Evolutionary conservation across 2,329 filamentous ascomycete species (phyloP), one percentile per base, ranked within the genome.

Genomic region (Aureobasidium subglaciale): DNA sequence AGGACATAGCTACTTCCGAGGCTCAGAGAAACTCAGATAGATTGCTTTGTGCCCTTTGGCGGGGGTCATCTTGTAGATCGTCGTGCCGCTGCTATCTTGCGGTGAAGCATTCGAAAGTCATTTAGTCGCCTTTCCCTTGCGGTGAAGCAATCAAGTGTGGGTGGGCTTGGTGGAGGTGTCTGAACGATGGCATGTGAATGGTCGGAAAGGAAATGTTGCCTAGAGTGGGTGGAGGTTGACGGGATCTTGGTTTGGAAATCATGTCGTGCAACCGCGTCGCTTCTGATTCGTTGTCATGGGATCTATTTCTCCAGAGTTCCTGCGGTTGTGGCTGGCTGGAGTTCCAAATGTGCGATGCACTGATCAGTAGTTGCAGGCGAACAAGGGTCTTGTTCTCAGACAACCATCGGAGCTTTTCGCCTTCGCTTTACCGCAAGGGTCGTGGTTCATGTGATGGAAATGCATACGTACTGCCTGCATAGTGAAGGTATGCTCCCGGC

Each of bases 221-320:
- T n/a, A n/a, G 43, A 35, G 16, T 48, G 43, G 43, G 13, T 35
- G 35, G 20, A 10, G 5, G 22, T 34, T 29, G 43, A 48, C 27
- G 22, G 32, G 18, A 38, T 15, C 32, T 37, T 9, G 34, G 22
- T 16, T 15, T 35, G 20, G 45, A 22, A 7, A 7, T 8, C 8
- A 49, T 49, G 45, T 49, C 45, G 46, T 50, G 46, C 46, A 38
- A 38, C 46, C 32, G n/a, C n/a, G 22, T 7, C 24, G 22, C 46
- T 18, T 50, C n/a, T 38, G 46, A 38, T 50, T 50, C 46, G 46
- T 38, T 20, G 46, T 50, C 46, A 50, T 50, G 46, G 38, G 46
- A 50, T 50, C 46, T 37, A 5, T 29, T 18, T 29, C 34, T 18
- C 20, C 20, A 35, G 7, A 13, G 13, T n/a, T 15, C 22, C 20